These are phyloP conservation scores for Cryomyces minteri DNA, from an alignment of 495 filamentous ascomycete genomes.

Conservation along the genomic window DNA sequence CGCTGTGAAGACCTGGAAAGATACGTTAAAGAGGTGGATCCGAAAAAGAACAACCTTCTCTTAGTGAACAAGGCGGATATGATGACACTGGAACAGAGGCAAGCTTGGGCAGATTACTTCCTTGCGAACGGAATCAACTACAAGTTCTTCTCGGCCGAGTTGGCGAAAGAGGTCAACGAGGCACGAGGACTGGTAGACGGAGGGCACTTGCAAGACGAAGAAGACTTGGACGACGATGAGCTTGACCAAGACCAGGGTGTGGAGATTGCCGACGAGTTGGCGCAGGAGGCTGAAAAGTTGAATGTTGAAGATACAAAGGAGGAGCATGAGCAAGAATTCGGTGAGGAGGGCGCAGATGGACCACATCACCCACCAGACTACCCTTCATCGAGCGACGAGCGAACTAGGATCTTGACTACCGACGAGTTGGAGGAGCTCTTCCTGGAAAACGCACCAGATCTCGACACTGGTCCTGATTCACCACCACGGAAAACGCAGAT, in stretches of 20 bases:
- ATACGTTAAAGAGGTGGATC: slow-evolving; percentile 85
- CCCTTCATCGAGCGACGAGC: slow-evolving; percentile 20
- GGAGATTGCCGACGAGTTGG: slow-evolving; percentile 10
- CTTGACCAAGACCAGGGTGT: slow-evolving; percentile 11
- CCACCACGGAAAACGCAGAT: slow-evolving; percentile 55
- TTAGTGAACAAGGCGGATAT: slow-evolving; percentile 99
- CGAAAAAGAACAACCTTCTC: slow-evolving; percentile 76
- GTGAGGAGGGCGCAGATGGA: slow-evolving; percentile 14
- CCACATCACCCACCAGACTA: slow-evolving; percentile 14
- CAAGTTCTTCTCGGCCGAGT: slow-evolving; percentile 84
- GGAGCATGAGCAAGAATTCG: slow-evolving; percentile 18
- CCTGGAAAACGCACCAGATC: slow-evolving; percentile 30
- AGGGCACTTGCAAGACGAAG: slow-evolving; percentile 1
- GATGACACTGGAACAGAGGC: slow-evolving; percentile 80
- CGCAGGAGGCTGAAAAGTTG: slow-evolving; percentile 6
- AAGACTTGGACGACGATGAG: slow-evolving; percentile 10
- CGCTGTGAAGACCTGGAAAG: slow-evolving; percentile 81
- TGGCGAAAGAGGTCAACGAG: slow-evolving; percentile 81
- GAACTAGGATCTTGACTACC: slow-evolving; percentile 68
- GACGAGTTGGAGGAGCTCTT: slow-evolving; percentile 87
- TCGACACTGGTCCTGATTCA: slow-evolving; percentile 10
- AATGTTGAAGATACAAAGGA: slow-evolving; percentile 21
- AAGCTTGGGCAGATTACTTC: slow-evolving; percentile 78
- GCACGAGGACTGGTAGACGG: slow-evolving; percentile 30
- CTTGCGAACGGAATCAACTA: slow-evolving; percentile 64